phyloP scores from a whole-genome alignment of 345 rosid species.

The Eucalyptus camaldulensis region DNA sequence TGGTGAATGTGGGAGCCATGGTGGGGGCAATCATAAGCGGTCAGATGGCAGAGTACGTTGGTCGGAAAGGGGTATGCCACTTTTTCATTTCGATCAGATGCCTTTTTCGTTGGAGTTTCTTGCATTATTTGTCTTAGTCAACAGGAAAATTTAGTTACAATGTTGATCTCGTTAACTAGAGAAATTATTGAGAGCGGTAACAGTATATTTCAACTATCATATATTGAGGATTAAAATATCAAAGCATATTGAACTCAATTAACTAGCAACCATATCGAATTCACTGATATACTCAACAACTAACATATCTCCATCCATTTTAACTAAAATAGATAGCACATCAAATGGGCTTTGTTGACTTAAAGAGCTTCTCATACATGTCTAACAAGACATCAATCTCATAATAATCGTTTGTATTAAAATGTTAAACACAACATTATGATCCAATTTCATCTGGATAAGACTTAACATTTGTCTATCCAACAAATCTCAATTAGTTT shows the following conservation, averaged over 20 bases:
- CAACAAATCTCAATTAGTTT: background rate
- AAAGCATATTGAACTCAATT: background rate
- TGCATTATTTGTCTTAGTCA: background rate
- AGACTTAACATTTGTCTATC: background rate
- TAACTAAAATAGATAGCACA: background rate
- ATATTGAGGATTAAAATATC: background rate
- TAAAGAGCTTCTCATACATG: background rate
- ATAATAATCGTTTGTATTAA: background rate
- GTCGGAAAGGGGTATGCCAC: conserved; percentile 55
- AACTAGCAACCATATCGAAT: background rate
- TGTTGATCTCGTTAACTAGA: background rate
- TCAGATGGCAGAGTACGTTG: conserved; percentile 63
- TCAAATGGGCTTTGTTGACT: background rate
- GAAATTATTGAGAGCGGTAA: background rate
- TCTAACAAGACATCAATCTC: background rate
- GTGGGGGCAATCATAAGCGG: conserved; percentile 68
- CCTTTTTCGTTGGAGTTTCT: background rate
- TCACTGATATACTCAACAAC: background rate
- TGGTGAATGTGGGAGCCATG: conserved; percentile 77
- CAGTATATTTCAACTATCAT: background rate
- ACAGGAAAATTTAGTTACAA: background rate
- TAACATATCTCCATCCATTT: background rate
- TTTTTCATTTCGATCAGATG: background rate
- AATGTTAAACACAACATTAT: background rate
- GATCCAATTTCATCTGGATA: background rate